phyloP scores from a whole-genome alignment of 768 basidiomycete genomes.

The Symmetrospora coprosmae region DNA sequence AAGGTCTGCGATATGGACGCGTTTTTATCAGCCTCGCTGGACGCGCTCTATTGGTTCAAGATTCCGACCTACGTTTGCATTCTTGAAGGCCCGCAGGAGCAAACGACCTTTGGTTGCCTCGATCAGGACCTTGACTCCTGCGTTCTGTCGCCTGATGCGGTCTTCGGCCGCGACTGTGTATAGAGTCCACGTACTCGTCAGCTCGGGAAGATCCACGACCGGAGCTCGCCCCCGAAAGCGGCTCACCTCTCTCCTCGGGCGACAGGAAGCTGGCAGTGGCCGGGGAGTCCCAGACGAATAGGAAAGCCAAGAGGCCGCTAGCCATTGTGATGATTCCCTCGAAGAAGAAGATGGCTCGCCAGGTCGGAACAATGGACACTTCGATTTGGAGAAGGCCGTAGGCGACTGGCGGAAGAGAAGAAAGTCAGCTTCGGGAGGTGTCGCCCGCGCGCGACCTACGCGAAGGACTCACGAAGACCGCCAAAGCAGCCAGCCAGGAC shows the following conservation, averaged over 20 bases:
- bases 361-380: neutral
- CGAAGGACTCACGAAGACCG: too few relatives aligned
- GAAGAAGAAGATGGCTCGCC: conserved; percentile 21
- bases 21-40: neutral
- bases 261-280: conserved; percentile 3
- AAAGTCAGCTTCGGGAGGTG: neutral
- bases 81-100: neutral
- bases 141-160: neutral
- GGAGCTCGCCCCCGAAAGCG: too few relatives aligned
- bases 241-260: neutral
- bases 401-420: neutral
- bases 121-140: conserved; percentile 2
- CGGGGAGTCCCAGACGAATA: neutral
- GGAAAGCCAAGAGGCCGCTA: conserved; percentile 2
- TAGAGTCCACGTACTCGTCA: too few relatives aligned
- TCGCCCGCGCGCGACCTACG: too few relatives aligned
- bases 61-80: neutral
- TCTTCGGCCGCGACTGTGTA: neutral
- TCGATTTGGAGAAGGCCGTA: conserved; percentile 8
- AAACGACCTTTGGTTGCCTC: conserved; percentile 14
- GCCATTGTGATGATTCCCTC: conserved; percentile 22
- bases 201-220: too few relatives aligned
- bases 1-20: neutral
- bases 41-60: too few relatives aligned
- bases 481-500: conserved; percentile 21